Base-by-base conservation (phyloP, 306 rosid species). In the Prinsepia uniflora region DNA sequence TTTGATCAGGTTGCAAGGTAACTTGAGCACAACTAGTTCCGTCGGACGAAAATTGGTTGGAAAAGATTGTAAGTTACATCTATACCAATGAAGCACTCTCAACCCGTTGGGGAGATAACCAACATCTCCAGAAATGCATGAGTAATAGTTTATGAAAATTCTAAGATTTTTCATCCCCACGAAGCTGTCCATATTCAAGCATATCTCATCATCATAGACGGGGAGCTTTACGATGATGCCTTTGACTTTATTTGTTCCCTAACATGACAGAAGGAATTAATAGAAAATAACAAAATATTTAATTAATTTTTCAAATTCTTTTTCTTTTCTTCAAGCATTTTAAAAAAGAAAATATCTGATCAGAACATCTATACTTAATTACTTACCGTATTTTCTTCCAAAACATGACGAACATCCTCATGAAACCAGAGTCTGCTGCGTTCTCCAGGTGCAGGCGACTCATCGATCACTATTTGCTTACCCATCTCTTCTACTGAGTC, bases 401-500 rank as follows among this genome's bases (percentile, higher is more conserved):
- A 8, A 10, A 63, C 72, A 47, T 17, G 65, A 14, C 24, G 0
- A 47, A 79, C 77, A 71, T 82, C 79, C 43, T 76, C 42, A 22
- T 67, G 40, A 77, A 42, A 72, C 80, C 76, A 85, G 18, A 85
- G 7, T 36, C 80, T 85, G 18, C 64, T 72, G 0, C 78, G 73
- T 46, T 56, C 45, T 2, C 80, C 60, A 0, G 67, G 75, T 49
- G n/a, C n/a, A n/a, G n/a, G n/a, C n/a, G n/a, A n/a, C n/a, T n/a
- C n/a, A n/a, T n/a, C n/a, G n/a, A n/a, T n/a, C n/a, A n/a, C n/a
- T n/a, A n/a, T n/a, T n/a, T n/a, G n/a, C n/a, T 63, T 76, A 4
- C 87, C 89, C 46, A 82, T 44, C 67, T 78, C 65, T 62, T 84
- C 83, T 13, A 80, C 11, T 53, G 76, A 80, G 56, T 80, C 74